Percentiles rank a stretch among this genome's conserved stretches.
phyloP scores from a whole-genome alignment of 495 filamentous ascomycete species.

The Aeminium ludgeri region DNA sequence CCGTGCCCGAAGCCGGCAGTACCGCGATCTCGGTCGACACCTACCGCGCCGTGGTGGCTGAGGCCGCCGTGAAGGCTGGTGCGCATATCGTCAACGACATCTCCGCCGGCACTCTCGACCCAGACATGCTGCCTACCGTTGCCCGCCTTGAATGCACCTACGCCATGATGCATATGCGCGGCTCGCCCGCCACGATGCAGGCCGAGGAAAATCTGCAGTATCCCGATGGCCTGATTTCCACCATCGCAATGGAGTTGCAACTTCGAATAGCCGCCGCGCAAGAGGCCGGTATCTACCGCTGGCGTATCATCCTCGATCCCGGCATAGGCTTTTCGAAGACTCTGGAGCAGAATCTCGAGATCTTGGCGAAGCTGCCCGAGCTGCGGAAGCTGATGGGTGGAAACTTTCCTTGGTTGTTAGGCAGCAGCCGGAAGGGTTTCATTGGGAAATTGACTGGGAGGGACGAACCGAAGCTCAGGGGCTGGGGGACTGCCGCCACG shows the following conservation, averaged over 20 bases:
- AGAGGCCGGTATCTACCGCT: constrained; percentile 65
- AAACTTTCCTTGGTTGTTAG: constrained; percentile 76
- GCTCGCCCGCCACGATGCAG: constrained; percentile 72
- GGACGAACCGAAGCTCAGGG: constrained; percentile 43
- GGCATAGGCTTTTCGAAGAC: constrained; percentile 89
- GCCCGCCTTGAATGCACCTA: constrained; percentile 66
- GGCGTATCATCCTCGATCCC: constrained; percentile 90
- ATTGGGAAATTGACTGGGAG: constrained; percentile 72
- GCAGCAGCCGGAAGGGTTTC: constrained; percentile 79
- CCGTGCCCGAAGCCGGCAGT: constrained; percentile 40
- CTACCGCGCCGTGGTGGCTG: constrained; percentile 74
- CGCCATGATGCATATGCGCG: constrained; percentile 92
- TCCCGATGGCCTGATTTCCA: constrained; percentile 53
- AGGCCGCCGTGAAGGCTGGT: constrained; percentile 59
- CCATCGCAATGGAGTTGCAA: constrained; percentile 52
- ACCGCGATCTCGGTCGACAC: constrained; percentile 78
- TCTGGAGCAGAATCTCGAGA: constrained; percentile 58
- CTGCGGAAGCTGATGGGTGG: constrained; percentile 41
- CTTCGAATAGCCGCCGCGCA: constrained; percentile 60
- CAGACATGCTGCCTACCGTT: constrained; percentile 65
- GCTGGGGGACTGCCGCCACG: constrained; percentile 77
- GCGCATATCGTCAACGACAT: constrained; percentile 94
- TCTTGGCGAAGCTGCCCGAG: constrained; percentile 49
- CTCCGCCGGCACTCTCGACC: constrained; percentile 63
- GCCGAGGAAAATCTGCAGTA: constrained; percentile 33